Evolutionary conservation across 2,329 filamentous ascomycete genomes (phyloP).

Genomic region (Claviceps pazoutovae): DNA sequence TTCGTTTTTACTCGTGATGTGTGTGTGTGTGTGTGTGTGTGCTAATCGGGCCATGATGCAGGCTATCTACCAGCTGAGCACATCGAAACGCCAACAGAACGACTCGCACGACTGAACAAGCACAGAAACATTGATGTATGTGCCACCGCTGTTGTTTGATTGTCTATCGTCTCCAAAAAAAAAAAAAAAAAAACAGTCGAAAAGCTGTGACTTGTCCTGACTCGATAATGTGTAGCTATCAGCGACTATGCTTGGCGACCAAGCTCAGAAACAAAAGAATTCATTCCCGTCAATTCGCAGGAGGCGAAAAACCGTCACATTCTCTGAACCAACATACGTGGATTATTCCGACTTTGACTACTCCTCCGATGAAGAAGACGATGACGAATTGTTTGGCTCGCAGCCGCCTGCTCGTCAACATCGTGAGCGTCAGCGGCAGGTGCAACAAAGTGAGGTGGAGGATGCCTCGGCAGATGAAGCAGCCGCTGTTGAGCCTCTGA

Average conservation of each 20-base stretch:
- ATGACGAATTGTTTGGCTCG: conserved; percentile 30
- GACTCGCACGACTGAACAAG: conserved; percentile 87
- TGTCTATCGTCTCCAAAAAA: background rate
- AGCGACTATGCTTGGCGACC: conserved; percentile 48
- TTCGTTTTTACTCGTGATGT: background rate
- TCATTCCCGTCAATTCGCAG: conserved; percentile 72
- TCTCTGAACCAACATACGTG: conserved; percentile 72
- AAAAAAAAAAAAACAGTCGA: background rate
- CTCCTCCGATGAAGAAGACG: conserved; percentile 57
- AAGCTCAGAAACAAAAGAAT: conserved; percentile 65
- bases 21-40: background rate
- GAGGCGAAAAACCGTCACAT: conserved; percentile 77
- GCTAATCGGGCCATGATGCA: conserved; percentile 21
- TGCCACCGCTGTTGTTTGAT: too few relatives aligned
- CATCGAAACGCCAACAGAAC: conserved; percentile 93
- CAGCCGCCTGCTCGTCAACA: conserved; percentile 19
- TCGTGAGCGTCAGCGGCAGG: conserved; percentile 16
- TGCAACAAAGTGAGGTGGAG: conserved; percentile 12
- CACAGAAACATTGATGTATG: conserved; percentile 94
- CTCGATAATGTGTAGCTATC: conserved; percentile 33
- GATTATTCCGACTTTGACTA: conserved; percentile 82
- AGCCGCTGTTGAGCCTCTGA: conserved; percentile 42
- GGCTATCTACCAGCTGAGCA: conserved; percentile 95
- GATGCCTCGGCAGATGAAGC: conserved; percentile 32
- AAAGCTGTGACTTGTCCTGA: conserved; percentile 2